Evolutionary conservation across 2,329 filamentous ascomycete genomes (phyloP).

Genomic region (Penicillium oxalicum): DNA sequence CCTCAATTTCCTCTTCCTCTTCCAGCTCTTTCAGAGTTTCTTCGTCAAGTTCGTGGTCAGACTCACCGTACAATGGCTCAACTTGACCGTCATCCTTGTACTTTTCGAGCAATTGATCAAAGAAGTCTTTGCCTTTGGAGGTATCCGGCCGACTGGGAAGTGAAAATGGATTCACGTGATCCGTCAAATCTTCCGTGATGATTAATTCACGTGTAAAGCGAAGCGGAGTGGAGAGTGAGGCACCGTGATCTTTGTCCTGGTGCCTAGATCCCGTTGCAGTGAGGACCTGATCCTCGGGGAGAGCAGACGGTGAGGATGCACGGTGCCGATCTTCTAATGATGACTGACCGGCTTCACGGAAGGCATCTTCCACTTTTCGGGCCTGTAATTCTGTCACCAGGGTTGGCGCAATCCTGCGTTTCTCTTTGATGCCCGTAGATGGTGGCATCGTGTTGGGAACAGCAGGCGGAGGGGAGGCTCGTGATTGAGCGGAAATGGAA

Average conservation of each 20-base stretch:
- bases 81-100: slow-evolving; percentile 40
- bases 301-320: too few relatives aligned
- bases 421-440: background rate
- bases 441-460: too few relatives aligned
- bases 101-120: slow-evolving; percentile 37
- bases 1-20: slow-evolving; percentile 38
- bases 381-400: background rate
- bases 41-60: slow-evolving; percentile 51
- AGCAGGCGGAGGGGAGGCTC: too few relatives aligned
- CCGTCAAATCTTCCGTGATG: background rate
- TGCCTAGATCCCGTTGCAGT: too few relatives aligned
- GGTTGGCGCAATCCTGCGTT: slow-evolving; percentile 1
- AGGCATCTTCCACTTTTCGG: background rate
- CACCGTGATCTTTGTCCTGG: background rate
- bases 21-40: slow-evolving; percentile 59
- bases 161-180: too few relatives aligned
- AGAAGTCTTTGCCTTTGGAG: slow-evolving; percentile 3
- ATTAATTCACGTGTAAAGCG: too few relatives aligned
- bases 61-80: slow-evolving; percentile 52
- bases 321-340: too few relatives aligned
- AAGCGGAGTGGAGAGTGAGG: background rate
- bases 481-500: too few relatives aligned
- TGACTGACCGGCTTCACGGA: too few relatives aligned
- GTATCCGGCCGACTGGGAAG: too few relatives aligned
- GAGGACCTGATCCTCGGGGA: too few relatives aligned